These are phyloP conservation scores for Dendrobium catenatum DNA, from an alignment of 106 monocot genomes.

Conservation along the genomic window DNA sequence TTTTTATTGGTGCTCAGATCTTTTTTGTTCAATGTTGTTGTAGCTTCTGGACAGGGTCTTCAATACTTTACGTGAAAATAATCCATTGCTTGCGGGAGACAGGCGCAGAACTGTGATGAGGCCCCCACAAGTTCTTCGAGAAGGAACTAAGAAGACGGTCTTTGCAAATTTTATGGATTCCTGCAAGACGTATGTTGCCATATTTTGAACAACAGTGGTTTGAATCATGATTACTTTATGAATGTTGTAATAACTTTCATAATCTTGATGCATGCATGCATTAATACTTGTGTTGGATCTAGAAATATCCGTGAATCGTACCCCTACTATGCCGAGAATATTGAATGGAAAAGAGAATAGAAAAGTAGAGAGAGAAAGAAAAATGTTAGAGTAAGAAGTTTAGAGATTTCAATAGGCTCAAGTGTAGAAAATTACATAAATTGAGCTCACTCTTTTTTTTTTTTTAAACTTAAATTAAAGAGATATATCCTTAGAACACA, in stretches of 20 bases:
- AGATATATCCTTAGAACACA: too few relatives aligned
- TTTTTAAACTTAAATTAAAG: too few relatives aligned
- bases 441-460: too few relatives aligned
- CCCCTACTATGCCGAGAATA: too few relatives aligned
- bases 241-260: neutral
- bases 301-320: too few relatives aligned
- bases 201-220: neutral
- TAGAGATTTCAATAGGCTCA: too few relatives aligned
- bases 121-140: conserved; percentile 93
- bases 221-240: neutral
- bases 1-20: neutral
- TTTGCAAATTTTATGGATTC: conserved; percentile 98
- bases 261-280: neutral
- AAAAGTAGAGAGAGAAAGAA: too few relatives aligned
- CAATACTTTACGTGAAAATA: conserved; percentile 82
- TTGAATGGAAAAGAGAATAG: too few relatives aligned
- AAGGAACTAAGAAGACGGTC: conserved; percentile 95
- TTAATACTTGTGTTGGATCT: neutral
- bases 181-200: conserved; percentile 63
- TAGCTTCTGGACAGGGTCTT: conserved; percentile 92
- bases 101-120: conserved; percentile 88
- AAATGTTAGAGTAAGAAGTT: too few relatives aligned
- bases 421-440: too few relatives aligned
- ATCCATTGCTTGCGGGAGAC: conserved; percentile 92
- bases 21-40: conserved; percentile 4